Evolutionary conservation across 1,139 yeast genomes (phyloP), one percentile per base, ranked within the genome.

Genomic region (Nadsonia commutata): DNA sequence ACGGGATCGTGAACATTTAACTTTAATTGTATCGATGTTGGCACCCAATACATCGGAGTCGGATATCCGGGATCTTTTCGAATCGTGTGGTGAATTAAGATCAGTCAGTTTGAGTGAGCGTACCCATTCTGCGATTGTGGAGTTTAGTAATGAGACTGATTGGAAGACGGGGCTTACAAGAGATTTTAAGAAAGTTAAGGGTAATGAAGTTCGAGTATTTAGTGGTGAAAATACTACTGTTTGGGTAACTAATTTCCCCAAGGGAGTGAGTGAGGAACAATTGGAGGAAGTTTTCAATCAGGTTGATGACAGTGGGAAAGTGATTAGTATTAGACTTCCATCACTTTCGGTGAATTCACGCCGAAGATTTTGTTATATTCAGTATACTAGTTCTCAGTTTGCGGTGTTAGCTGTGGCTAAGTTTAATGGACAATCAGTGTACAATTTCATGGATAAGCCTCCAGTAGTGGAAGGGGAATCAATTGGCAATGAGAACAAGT

Each of bases 311-410:
- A 36, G 27, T 41, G 84, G 84, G 0, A 57, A 59, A 0, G 58
- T 78, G 0, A 52, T 76, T 5, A 72, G 76, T 45, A 63, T 80
- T 1, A 64, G 95, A 43, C 66, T 83, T 38, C 95, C 95, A 0
- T 72, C 81, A 0, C 72, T 80, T 48, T 69, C 70, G 37, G 68
- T 65, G 41, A 72, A 76, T 49, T 59, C 72, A 3, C 70, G 69
- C 18, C 67, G 94, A 46, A 59, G 94, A 33, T 85, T 85, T 56
- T 83, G 94, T 48, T 85, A 84, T 53, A 67, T 82, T 13, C 94
- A 84, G 53, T 77, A 63, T 51, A 52, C 64, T 0, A 57, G 65
- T 13, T 47, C 71, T 0, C 64, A 64, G 7, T 64, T 63, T 27
- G 86, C 93, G 0, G 46, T 53, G 0, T 44, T 50, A 0, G 85